Evolutionary conservation across 441 rosid species (phyloP).

Genomic region (Erodium texanum): DNA sequence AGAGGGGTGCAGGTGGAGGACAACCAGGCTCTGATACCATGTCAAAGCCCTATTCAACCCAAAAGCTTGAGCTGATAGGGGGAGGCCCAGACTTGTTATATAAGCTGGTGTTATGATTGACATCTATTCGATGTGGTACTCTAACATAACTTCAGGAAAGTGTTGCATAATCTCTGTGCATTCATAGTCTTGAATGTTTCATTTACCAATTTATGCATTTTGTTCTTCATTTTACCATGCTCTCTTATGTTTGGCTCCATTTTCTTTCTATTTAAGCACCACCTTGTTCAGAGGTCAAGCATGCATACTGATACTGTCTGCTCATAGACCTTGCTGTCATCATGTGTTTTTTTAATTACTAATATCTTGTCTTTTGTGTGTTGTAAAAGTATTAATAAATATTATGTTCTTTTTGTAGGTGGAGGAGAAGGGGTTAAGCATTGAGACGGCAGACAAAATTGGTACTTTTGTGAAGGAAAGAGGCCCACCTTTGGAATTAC

Average conservation of each 20-base stretch:
- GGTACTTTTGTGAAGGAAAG: conserved; percentile 71
- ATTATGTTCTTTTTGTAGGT: conserved; percentile 32
- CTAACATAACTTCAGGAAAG: neutral
- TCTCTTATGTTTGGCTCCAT: neutral
- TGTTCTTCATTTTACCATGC: neutral
- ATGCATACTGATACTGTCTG: neutral
- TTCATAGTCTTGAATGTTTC: neutral
- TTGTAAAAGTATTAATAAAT: conserved; percentile 11
- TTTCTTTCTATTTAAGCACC: neutral
- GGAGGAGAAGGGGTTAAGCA: conserved; percentile 73
- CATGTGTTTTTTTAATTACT: neutral
- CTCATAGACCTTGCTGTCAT: neutral
- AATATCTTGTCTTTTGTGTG: neutral
- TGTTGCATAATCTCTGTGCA: neutral
- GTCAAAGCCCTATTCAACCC: too few relatives aligned
- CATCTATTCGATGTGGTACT: too few relatives aligned
- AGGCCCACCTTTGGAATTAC: conserved; percentile 55
- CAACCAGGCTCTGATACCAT: too few relatives aligned
- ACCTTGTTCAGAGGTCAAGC: neutral
- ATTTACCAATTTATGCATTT: too few relatives aligned
- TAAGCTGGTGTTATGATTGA: too few relatives aligned
- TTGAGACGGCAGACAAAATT: conserved; percentile 67
- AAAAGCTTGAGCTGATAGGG: too few relatives aligned
- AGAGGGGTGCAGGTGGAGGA: too few relatives aligned
- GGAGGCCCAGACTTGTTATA: too few relatives aligned